These are phyloP conservation scores for Colletotrichum trifolii DNA, from an alignment of 2,329 filamentous ascomycete genomes.

Conservation along the genomic window DNA sequence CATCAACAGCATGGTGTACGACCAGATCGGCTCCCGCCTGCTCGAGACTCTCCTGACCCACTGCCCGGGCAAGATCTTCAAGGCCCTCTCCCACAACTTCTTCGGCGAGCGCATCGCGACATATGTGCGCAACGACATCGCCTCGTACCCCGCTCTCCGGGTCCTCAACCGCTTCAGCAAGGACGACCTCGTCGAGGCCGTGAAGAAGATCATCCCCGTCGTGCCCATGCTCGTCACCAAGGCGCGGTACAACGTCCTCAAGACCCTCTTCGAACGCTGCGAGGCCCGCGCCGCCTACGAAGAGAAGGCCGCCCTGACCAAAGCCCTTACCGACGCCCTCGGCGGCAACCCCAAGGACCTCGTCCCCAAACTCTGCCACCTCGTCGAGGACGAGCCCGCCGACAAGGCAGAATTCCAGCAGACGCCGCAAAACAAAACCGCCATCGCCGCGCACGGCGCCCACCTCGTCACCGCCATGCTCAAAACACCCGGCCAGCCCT, in stretches of 20 bases:
- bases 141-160: conserved; percentile 86
- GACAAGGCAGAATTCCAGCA: conserved; percentile 51
- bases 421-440: conserved; percentile 66
- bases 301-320: conserved; percentile 60
- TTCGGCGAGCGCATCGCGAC: conserved; percentile 84
- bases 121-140: conserved; percentile 88
- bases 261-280: conserved; percentile 85
- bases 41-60: conserved; percentile 86
- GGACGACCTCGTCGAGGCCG: conserved; percentile 82
- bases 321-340: conserved; percentile 60
- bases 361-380: conserved; percentile 61
- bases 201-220: conserved; percentile 77
- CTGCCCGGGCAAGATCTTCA: conserved; percentile 90
- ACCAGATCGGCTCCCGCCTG: conserved; percentile 88
- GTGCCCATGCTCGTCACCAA: conserved; percentile 79
- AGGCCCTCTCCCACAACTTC: conserved; percentile 82
- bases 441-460: conserved; percentile 76
- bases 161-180: conserved; percentile 86
- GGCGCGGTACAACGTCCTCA: conserved; percentile 81
- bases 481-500: conserved; percentile 74
- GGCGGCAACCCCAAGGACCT: conserved; percentile 59
- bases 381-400: conserved; percentile 46
- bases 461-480: conserved; percentile 86
- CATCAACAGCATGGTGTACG: conserved; percentile 88
- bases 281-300: conserved; percentile 71